These are phyloP conservation scores for Penicillium sp. DNA, from an alignment of 2,329 filamentous ascomycete genomes.

Conservation along the genomic window DNA sequence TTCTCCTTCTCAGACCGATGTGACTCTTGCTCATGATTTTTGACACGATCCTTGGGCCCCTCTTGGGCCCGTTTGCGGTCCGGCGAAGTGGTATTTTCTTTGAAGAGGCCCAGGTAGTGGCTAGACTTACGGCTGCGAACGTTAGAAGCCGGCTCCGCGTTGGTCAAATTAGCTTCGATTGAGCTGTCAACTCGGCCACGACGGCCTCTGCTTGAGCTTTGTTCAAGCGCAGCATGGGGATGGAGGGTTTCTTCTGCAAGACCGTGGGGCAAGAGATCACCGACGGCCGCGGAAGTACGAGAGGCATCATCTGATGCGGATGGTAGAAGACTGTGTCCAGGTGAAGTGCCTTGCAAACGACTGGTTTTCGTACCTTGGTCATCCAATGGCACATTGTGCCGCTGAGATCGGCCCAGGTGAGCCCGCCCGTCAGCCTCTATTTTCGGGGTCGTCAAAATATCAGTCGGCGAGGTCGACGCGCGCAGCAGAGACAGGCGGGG, in stretches of 20 bases:
- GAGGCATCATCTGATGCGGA: slow-evolving; percentile 30
- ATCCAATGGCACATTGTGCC: slow-evolving; percentile 24
- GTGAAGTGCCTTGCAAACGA: slow-evolving; percentile 18
- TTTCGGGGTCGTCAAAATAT: slow-evolving; percentile 24
- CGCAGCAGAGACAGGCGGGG: slow-evolving; percentile 27
- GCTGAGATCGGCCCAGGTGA: slow-evolving; percentile 20
- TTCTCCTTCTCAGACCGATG: slow-evolving; percentile 17
- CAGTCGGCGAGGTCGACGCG: slow-evolving; percentile 27
- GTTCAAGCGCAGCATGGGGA: slow-evolving; percentile 27
- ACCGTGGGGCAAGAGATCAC: slow-evolving; percentile 24
- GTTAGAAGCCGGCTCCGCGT: slow-evolving; percentile 52
- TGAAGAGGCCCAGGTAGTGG: slow-evolving; percentile 63
- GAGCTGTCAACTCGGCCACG: slow-evolving; percentile 55
- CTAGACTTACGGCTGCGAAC: slow-evolving; percentile 63
- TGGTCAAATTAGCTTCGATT: slow-evolving; percentile 61
- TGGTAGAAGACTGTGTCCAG: slow-evolving; percentile 28
- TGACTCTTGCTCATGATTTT: slow-evolving; percentile 17
- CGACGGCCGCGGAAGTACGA: slow-evolving; percentile 17
- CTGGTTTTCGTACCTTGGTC: slow-evolving; percentile 22
- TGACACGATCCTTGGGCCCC: slow-evolving; percentile 19
- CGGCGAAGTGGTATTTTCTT: slow-evolving; percentile 56
- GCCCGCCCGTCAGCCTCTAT: slow-evolving; percentile 19
- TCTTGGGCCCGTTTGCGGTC: slow-evolving; percentile 48
- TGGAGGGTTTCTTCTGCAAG: slow-evolving; percentile 21
- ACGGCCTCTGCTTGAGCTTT: slow-evolving; percentile 44